Evolutionary conservation across 2,329 filamentous ascomycete species (phyloP), one percentile per base, ranked within the genome.

Genomic region (Apiospora sp.): DNA sequence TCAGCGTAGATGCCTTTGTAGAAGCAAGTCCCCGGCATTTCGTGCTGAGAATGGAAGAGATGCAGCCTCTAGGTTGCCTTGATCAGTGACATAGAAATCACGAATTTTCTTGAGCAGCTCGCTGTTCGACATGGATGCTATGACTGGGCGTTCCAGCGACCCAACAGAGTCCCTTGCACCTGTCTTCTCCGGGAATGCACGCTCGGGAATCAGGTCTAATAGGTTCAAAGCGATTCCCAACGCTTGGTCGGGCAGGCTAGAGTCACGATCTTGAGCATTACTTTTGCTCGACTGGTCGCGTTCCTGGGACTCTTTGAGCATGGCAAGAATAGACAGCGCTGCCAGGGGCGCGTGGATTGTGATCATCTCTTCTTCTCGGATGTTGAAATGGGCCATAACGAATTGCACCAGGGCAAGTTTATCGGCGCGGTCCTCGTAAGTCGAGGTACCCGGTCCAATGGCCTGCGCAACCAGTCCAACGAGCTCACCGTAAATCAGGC

Each of bases 281-380:
- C 19, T 46, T n/a, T 43, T 22, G 81, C 79, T 76, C 70, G 73
- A 72, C 41, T 75, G 76, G 10, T 81, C 76, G 73, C 80, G 81
- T 73, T 83, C 83, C 73, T 83, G 86, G 3, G 84, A 82, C 72
- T 92, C 86, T 78, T 91, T 84, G 58, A 92, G 83, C 89, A 89
- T 92, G 75, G 84, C 85, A 44, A 87, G 83, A 37, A 93, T 85
- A 4, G 91, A 90, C n/a, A 97, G 82, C 2, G 91, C 88, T 71
- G 93, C 88, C 41, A 97, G 83, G 46, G 96, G 96, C 43, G 95
- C 93, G 82, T 98, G 96, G 30, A 94, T 85, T 1, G 93, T 90
- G 22, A 97, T 83, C 96, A 99, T 98, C 79, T 99, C 97, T 81
- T 98, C 96, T 82, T 99, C 96, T 71, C 92, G 91, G 69, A 98